Base-by-base conservation (phyloP, 345 rosid species). In the Geranium brycei region DNA sequence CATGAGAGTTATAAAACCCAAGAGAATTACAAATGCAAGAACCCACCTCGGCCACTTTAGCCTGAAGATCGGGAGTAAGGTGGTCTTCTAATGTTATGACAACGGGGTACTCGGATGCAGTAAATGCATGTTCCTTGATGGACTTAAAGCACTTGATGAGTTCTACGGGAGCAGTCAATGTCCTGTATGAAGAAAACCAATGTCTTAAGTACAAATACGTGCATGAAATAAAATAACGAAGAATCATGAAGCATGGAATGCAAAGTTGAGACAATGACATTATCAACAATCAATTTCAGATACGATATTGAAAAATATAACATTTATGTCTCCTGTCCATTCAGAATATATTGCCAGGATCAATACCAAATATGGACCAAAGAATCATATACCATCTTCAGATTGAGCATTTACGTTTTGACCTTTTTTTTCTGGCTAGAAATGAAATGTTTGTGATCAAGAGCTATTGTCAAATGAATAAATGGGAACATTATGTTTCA, bases 81-180 rank as follows among this genome's bases (percentile, higher is more conserved):
- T 92, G 98, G 76, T 92, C 97, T 79, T 92, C 98, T 66, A 90
- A 81, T 69, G 98, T 92, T 61, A 92, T 87, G 66, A 89, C 88
- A 66, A 92, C 91, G 0, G 98, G 95, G 72, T 83, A 89, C 0
- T 92, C 96, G 31, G 95, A 92, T 53, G 83, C 88, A 69, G 60
- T 63, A 68, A 92, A 92, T 12, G 98, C 96, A 71, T 89, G 7
- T 18, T 79, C 81, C 79, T 71, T 83, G 41, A 92, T 92, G 62
- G 95, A 85, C 70, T 31, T 79, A 67, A 92, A 67, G 79, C 98
- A 90, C 67, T 69, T 87, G 62, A 83, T 71, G 57, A 86, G 88
- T 68, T 78, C 78, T 75, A 92, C 95, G 18, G 96, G 97, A 66
- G 90, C 31, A 62, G 98, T 92, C 67, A 92, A 71, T 17, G 98